These are phyloP conservation scores for Kluyveromyces sp. DNA, from an alignment of 1,139 yeast genomes.

Conservation along the genomic window DNA sequence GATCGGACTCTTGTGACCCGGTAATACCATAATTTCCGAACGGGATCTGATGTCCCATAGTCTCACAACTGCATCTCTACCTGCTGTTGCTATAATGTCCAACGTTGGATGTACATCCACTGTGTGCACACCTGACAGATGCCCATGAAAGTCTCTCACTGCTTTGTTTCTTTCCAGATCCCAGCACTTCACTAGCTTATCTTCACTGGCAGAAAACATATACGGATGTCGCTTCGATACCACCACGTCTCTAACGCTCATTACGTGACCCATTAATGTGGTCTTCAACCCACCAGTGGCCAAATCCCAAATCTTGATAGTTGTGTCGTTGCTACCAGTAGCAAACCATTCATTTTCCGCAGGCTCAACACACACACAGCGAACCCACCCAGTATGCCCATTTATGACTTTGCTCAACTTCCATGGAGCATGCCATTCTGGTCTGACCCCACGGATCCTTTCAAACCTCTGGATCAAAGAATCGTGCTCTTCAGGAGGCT, in stretches of 20 bases:
- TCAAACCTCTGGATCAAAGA: conserved; percentile 23
- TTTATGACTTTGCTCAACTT: conserved; percentile 64
- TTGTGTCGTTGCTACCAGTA: conserved; percentile 83
- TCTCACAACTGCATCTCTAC: conserved; percentile 79
- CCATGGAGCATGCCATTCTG: conserved; percentile 60
- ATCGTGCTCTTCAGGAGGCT: not conserved
- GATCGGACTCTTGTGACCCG: conserved; percentile 77
- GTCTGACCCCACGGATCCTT: conserved; percentile 27
- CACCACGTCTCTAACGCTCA: conserved; percentile 76
- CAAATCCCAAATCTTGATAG: conserved; percentile 88
- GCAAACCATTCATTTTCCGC: conserved; percentile 79
- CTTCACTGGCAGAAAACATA: conserved; percentile 88
- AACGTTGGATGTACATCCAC: conserved; percentile 81
- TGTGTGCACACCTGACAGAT: conserved; percentile 81
- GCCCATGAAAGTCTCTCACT: conserved; percentile 88
- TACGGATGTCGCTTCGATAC: conserved; percentile 77
- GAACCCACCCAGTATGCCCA: conserved; percentile 93
- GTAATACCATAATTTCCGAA: conserved; percentile 63
- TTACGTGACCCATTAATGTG: conserved; percentile 82
- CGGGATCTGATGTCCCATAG: conserved; percentile 93
- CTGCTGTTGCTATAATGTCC: conserved; percentile 82
- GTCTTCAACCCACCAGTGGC: conserved; percentile 64
- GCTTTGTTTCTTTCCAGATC: conserved; percentile 82
- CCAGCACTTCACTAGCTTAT: conserved; percentile 94
- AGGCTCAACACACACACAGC: conserved; percentile 75